A percentile compares a stretch with the other conserved stretches of the same genome.
phyloP scores from a whole-genome alignment of 2,329 filamentous ascomycete species.

The Didymosphaeria variabile region DNA sequence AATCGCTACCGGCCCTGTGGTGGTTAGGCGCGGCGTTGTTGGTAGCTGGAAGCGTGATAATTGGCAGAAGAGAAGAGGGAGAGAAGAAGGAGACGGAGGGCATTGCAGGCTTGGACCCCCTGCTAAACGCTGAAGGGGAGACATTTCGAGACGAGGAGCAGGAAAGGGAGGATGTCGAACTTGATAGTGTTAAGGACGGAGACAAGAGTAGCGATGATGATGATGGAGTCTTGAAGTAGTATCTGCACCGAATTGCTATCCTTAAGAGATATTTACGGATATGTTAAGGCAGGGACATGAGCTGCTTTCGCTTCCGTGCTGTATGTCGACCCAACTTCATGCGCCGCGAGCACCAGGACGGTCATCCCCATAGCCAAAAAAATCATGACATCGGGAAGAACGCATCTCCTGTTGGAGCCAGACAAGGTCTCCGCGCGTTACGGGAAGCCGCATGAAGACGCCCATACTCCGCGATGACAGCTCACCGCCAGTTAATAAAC shows the following conservation, averaged over 20 bases:
- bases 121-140: constrained; percentile 28
- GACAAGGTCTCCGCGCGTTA: background rate
- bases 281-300: background rate
- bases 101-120: constrained; percentile 31
- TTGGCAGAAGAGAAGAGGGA: constrained; percentile 73
- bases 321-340: background rate
- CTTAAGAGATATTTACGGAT: background rate
- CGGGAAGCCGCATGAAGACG: constrained; percentile 4
- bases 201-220: constrained; percentile 35
- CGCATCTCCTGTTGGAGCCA: background rate
- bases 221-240: constrained; percentile 43
- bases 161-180: constrained; percentile 36
- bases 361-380: background rate
- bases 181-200: constrained; percentile 38
- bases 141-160: constrained; percentile 53
- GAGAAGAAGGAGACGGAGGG: constrained; percentile 42
- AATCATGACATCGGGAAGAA: background rate
- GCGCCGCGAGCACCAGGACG: background rate
- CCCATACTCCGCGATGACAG: background rate
- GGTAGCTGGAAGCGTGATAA: constrained; percentile 79
- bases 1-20: constrained; percentile 76
- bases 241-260: background rate
- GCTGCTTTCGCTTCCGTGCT: background rate
- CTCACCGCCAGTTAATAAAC: background rate
- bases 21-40: constrained; percentile 77